phyloP scores from a whole-genome alignment of 768 basidiomycete genomes.

The Strobilomyces dryophilus region DNA sequence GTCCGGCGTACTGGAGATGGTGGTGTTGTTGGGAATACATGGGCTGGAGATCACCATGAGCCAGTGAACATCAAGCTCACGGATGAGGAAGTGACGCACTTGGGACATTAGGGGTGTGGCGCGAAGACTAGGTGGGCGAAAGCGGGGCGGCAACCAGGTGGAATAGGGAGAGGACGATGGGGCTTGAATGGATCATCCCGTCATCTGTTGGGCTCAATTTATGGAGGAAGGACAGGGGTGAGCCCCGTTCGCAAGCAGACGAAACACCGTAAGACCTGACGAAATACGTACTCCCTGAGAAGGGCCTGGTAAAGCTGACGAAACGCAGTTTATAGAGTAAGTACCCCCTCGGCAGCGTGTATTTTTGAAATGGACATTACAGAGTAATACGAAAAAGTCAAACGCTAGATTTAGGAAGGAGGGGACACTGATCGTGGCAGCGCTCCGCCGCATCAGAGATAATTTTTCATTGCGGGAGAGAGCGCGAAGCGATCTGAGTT shows the following conservation, averaged over 20 bases:
- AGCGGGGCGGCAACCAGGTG: not conserved
- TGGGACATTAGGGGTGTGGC: conserved; percentile 20
- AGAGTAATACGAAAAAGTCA: conserved; percentile 21
- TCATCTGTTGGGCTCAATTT: conserved; percentile 25
- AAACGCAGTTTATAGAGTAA: conserved; percentile 15
- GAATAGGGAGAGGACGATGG: conserved; percentile 6
- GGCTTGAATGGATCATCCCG: not conserved
- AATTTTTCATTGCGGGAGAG: conserved; percentile 10
- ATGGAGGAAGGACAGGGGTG: conserved; percentile 21
- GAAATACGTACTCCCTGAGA: conserved; percentile 32
- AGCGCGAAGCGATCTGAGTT: conserved; percentile 16
- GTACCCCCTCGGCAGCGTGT: conserved; percentile 22
- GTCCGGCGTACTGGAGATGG: conserved; percentile 2
- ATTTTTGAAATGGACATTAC: conserved; percentile 27
- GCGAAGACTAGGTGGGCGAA: not conserved
- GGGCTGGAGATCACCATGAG: conserved; percentile 3
- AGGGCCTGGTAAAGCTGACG: conserved; percentile 29
- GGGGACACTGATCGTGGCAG: conserved; percentile 7
- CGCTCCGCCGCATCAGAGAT: conserved; percentile 25
- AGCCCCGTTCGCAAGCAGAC: conserved; percentile 20
- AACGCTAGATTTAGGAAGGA: conserved; percentile 26
- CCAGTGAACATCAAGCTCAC: not conserved
- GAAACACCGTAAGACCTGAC: conserved; percentile 26
- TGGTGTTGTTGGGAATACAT: conserved; percentile 12
- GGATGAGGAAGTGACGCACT: conserved; percentile 11